Conservation (phyloP, 805 yeast species). For the Nakazawaea siamensis region DNA sequence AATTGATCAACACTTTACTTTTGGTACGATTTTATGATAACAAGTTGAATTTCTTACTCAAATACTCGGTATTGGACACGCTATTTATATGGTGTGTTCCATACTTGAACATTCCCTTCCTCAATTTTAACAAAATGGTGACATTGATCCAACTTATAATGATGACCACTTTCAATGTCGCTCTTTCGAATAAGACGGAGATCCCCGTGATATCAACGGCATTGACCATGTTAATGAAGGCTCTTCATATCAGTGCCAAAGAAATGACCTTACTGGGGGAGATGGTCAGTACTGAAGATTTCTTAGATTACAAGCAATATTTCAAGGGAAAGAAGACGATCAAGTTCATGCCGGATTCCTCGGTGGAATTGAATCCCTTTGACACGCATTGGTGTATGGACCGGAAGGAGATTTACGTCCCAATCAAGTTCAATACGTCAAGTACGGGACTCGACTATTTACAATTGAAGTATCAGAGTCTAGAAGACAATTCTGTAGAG, state of each 20-base stretch:
- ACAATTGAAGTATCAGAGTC: slow-evolving; percentile 53
- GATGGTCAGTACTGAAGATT: slow-evolving; percentile 24
- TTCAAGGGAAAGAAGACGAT: slow-evolving; percentile 83
- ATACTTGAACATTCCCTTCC: slow-evolving; percentile 64
- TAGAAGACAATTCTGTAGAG: slow-evolving; percentile 39
- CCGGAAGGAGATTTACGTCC: slow-evolving; percentile 37
- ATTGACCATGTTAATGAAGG: slow-evolving; percentile 11
- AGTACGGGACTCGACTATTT: slow-evolving; percentile 62
- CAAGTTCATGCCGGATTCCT: slow-evolving; percentile 84
- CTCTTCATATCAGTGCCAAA: slow-evolving; percentile 16
- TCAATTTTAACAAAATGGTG: slow-evolving; percentile 53
- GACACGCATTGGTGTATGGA: slow-evolving; percentile 54
- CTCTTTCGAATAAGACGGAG: slow-evolving; percentile 43
- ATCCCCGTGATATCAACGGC: slow-evolving; percentile 31
- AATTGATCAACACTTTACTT: slow-evolving; percentile 3
- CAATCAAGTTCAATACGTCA: slow-evolving; percentile 67
- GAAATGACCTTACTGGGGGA: slow-evolving; percentile 25
- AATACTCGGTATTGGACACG: slow-evolving; percentile 70
- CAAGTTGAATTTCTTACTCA: slow-evolving; percentile 53
- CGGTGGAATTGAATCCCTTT: slow-evolving; percentile 76
- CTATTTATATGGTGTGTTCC: slow-evolving; percentile 65
- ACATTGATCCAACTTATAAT: slow-evolving; percentile 39
- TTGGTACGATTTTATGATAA: slow-evolving; percentile 32
- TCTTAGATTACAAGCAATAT: slow-evolving; percentile 46
- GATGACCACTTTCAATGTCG: slow-evolving; percentile 41